Conservation (phyloP, 1,284 basidiomycete genomes). For the Fomitopsis palustris region DNA sequence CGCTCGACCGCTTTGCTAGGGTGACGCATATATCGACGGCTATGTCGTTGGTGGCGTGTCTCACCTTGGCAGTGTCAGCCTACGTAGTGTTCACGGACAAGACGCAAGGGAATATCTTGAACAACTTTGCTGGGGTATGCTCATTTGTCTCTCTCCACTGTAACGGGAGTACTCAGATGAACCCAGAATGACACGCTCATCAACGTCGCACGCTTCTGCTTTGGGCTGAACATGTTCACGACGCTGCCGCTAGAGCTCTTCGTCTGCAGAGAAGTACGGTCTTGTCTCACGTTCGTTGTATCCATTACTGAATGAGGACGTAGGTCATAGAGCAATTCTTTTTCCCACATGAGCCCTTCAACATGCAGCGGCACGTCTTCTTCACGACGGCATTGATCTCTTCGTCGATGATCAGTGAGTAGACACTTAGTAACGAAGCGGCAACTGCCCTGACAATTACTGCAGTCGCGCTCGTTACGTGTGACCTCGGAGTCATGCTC, state of each 20-base stretch:
- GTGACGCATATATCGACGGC: conserved; percentile 92
- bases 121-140: conserved; percentile 80
- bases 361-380: conserved; percentile 81
- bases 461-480: conserved; percentile 87
- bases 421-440: background rate
- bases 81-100: conserved; percentile 94
- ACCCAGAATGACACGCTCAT: conserved; percentile 77
- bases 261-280: conserved; percentile 85
- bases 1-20: conserved; percentile 89
- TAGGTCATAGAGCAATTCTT: conserved; percentile 92
- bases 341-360: conserved; percentile 83
- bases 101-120: conserved; percentile 92
- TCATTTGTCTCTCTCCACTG: conserved; percentile 44
- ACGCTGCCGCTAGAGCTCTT: conserved; percentile 92
- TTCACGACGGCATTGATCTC: conserved; percentile 88
- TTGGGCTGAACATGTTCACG: conserved; percentile 98
- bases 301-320: conserved; percentile 10
- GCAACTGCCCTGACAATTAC: background rate
- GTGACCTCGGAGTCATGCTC: conserved; percentile 95
- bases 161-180: conserved; percentile 77
- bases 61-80: conserved; percentile 85
- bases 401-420: conserved; percentile 78
- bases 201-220: conserved; percentile 93
- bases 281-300: background rate
- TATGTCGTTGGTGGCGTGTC: conserved; percentile 79